phyloP scores from a whole-genome alignment of 2,329 filamentous ascomycete genomes.

The Pseudocercospora fijiensis region DNA sequence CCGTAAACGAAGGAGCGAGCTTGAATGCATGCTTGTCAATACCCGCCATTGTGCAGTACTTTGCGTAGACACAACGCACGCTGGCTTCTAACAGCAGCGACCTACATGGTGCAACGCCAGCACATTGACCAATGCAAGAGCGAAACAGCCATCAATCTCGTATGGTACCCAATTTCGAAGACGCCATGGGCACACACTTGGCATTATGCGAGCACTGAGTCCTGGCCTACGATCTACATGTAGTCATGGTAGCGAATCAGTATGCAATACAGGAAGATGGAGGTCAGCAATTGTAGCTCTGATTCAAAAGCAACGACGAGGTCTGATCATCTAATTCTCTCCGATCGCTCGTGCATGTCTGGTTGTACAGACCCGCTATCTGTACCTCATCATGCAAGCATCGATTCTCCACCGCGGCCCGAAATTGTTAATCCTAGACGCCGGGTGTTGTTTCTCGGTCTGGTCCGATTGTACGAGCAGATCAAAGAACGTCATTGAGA shows the following conservation, averaged over 20 bases:
- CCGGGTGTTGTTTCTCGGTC: not conserved
- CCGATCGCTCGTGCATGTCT: conserved; percentile 1
- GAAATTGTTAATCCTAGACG: not conserved
- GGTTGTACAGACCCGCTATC: conserved; percentile 7
- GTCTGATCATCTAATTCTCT: not conserved
- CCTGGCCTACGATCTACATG: not conserved
- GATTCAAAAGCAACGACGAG: not conserved
- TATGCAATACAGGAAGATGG: not conserved
- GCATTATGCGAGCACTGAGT: not conserved
- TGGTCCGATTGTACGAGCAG: not conserved
- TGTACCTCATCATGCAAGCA: not conserved
- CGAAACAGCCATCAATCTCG: not conserved
- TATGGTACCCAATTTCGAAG: not conserved
- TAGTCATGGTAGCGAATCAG: not conserved
- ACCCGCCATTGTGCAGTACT: not conserved
- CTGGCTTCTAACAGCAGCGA: not conserved
- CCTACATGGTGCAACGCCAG: conserved; percentile 1
- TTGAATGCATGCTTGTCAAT: not conserved
- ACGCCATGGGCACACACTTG: not conserved
- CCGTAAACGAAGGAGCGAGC: not conserved
- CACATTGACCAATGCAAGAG: not conserved
- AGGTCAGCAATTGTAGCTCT: not conserved
- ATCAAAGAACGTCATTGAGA: not conserved
- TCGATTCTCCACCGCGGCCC: not conserved
- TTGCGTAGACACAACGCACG: not conserved